Conservation (phyloP, 2,329 filamentous ascomycete species). For the Trichocomaceae sp. region DNA sequence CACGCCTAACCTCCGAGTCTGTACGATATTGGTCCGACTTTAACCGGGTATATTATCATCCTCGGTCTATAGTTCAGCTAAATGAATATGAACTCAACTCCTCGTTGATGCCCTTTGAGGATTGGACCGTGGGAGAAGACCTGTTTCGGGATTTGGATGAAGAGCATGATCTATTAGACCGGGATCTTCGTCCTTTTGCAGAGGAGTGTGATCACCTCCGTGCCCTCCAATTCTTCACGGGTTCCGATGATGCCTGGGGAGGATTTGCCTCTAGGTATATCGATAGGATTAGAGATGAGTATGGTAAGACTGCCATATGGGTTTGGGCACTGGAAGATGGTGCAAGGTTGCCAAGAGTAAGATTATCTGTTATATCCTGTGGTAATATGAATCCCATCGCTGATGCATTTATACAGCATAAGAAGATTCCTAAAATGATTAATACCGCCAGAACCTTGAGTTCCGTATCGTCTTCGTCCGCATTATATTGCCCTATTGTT, state of each 20-base stretch:
- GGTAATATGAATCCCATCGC: constrained; percentile 8
- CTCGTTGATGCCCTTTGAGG: constrained; percentile 72
- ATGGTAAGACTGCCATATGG: constrained; percentile 80
- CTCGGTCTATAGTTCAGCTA: constrained; percentile 76
- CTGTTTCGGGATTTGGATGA: constrained; percentile 66
- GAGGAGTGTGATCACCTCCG: constrained; percentile 94
- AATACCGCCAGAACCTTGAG: constrained; percentile 70
- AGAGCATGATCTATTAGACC: constrained; percentile 79
- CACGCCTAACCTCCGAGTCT: constrained; percentile 58
- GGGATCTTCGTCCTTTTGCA: constrained; percentile 79
- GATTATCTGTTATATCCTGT: constrained; percentile 14
- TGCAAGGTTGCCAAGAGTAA: constrained; percentile 49
- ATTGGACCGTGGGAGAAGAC: constrained; percentile 65
- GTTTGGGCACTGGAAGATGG: constrained; percentile 74
- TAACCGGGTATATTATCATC: constrained; percentile 86
- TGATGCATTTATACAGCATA: constrained; percentile 35
- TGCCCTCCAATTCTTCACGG: constrained; percentile 70
- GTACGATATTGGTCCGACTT: constrained; percentile 98
- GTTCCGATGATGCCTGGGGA: constrained; percentile 72
- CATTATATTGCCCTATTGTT: constrained; percentile 69
- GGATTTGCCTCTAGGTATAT: constrained; percentile 68
- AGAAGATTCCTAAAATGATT: constrained; percentile 57
- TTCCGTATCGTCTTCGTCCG: constrained; percentile 62
- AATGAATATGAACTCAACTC: constrained; percentile 83
- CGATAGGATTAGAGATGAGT: constrained; percentile 78